Evolutionary conservation across 148 eudicot genomes (phyloP).

Genomic region (Gaultheria prostrata): DNA sequence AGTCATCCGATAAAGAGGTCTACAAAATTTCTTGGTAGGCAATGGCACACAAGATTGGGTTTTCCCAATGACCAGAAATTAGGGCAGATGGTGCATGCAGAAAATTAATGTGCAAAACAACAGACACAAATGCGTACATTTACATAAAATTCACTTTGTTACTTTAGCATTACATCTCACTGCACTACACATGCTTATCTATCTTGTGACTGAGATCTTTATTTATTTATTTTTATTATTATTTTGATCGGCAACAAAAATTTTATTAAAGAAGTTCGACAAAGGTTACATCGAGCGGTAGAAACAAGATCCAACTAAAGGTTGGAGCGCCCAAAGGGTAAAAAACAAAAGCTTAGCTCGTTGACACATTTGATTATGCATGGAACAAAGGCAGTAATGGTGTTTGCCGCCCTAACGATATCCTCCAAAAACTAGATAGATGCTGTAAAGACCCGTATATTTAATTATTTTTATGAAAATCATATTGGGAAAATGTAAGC

Average conservation of each 20-base stretch:
- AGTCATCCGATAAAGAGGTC: neutral
- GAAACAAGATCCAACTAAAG: too few species aligned
- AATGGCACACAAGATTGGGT: neutral
- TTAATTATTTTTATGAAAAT: too few species aligned
- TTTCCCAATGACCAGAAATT: neutral
- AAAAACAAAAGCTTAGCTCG: slow-evolving; percentile 66
- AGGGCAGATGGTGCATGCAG: neutral
- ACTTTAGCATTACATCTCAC: neutral
- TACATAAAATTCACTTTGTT: neutral
- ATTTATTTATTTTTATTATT: too few species aligned
- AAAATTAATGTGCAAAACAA: neutral
- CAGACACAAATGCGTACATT: neutral
- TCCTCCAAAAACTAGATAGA: slow-evolving; percentile 40
- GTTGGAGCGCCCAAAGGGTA: too few species aligned
- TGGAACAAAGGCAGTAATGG: slow-evolving; percentile 88
- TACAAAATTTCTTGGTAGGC: neutral
- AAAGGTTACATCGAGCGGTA: too few species aligned
- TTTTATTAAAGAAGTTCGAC: too few species aligned
- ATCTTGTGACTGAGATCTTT: neutral
- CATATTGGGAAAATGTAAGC: too few species aligned
- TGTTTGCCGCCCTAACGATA: slow-evolving; percentile 62
- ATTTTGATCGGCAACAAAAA: too few species aligned
- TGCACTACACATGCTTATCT: neutral
- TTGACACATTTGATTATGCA: slow-evolving; percentile 73
- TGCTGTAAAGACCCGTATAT: too few species aligned